Percentiles rank a stretch among this genome's conserved stretches.
Evolutionary conservation across 2,329 filamentous ascomycete species (phyloP).

Genomic region (Fusarium sp.): DNA sequence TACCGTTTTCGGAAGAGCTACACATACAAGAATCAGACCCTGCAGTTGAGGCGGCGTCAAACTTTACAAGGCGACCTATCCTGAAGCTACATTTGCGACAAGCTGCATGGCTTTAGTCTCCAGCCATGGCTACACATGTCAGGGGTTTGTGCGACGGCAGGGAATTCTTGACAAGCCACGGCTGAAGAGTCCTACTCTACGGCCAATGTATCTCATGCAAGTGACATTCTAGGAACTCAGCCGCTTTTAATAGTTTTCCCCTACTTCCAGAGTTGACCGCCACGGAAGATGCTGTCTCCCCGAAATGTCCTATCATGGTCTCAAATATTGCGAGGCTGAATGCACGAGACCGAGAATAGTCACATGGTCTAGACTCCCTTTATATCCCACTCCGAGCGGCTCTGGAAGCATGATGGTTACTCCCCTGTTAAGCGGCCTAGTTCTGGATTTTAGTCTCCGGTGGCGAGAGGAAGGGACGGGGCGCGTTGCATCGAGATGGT

Average conservation of each 20-base stretch:
- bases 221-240: conserved; percentile 27
- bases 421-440: not conserved
- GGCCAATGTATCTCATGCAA: conserved; percentile 15
- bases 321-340: conserved; percentile 30
- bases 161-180: conserved; percentile 22
- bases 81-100: not conserved
- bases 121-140: not conserved
- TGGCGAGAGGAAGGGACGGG: conserved; percentile 26
- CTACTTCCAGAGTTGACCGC: not conserved
- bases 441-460: conserved; percentile 24
- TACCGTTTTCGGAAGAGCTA: conserved; percentile 27
- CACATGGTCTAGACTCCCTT: conserved; percentile 22
- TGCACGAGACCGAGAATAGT: conserved; percentile 29
- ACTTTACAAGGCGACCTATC: conserved; percentile 23
- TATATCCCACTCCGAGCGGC: conserved; percentile 1
- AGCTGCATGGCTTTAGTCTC: not conserved
- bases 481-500: not conserved
- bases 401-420: conserved; percentile 1
- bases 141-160: conserved; percentile 14
- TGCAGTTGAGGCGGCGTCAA: conserved; percentile 15
- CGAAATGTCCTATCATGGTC: conserved; percentile 21
- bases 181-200: conserved; percentile 8
- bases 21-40: not conserved
- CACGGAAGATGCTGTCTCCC: conserved; percentile 16
- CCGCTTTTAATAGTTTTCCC: conserved; percentile 23